Base-by-base conservation (phyloP, 2,329 filamentous ascomycete species). In the Beauveria sp. region DNA sequence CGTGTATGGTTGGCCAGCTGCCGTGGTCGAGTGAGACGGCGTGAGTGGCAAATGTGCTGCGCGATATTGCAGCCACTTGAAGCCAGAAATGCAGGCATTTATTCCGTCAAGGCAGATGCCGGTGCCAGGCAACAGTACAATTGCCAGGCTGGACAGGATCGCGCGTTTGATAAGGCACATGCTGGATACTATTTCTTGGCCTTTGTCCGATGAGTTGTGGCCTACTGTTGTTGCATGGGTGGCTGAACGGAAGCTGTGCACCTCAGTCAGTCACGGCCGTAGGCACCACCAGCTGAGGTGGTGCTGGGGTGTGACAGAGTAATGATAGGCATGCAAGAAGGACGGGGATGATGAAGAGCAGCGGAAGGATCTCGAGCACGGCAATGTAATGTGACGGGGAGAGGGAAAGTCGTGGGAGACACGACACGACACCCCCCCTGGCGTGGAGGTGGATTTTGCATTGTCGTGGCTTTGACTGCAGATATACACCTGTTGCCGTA, bases 1-100 rank as follows among this genome's bases (percentile, higher is more conserved):
- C 57, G 38, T 58, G 56, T 43, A 34, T 22, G 20, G 56, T 28
- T 34, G 34, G 56, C 24, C 43, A 24, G 22, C 38, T 51, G 56
- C 30, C 30, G 22, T 43, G 26, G 26, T 52, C 45, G 50, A 53
- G 49, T 60, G 49, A 45, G 38, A 60, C 49, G 38, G 38, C 5
- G 47, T 60, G 40, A 60, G 58, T 60, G 58, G 58, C 58, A 40
- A 60, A 60, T 59, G 16, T 28, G 47, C 34, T 34, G 58, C 58
- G 58, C 28, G 42, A 47, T 46, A 52, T 45, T 53, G 38, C 42
- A 52, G 58, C 38, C 42, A 47, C 40, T 22, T 16, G 24, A 45
- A 9, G 5, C 24, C 34, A 18, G 7, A 20, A 22, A 51, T 40
- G 16, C 30, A 28, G 34, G n/a, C 49, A 46, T 22, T n/a, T 45